Percentiles rank a stretch among this genome's conserved stretches.
phyloP scores from a whole-genome alignment of 495 filamentous ascomycete species.

The Astrothelium subdiscretum region DNA sequence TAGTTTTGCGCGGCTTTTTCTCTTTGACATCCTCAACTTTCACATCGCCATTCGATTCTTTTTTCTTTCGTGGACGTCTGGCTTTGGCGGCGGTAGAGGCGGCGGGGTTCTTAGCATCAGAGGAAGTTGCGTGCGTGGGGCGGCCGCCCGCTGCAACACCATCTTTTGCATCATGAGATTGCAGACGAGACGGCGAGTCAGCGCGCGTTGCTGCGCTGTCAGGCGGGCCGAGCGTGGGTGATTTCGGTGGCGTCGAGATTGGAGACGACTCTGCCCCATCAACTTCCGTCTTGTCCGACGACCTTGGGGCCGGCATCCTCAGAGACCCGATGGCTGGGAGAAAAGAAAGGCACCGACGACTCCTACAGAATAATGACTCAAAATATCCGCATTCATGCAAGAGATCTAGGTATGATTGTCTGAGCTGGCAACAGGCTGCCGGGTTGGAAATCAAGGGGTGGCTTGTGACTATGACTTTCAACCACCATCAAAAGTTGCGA shows the following conservation, averaged over 20 bases:
- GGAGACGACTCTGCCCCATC: slow-evolving; percentile 9
- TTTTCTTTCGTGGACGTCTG: slow-evolving; percentile 16
- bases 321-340: not conserved
- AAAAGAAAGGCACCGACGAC: not conserved
- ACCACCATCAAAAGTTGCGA: not conserved
- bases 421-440: not conserved
- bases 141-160: slow-evolving; percentile 3
- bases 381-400: not conserved
- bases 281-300: not conserved
- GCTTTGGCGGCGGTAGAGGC: slow-evolving; percentile 10
- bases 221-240: slow-evolving; percentile 14
- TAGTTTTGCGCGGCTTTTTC: slow-evolving; percentile 40
- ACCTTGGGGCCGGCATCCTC: not conserved
- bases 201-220: slow-evolving; percentile 1
- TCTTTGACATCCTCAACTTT: slow-evolving; percentile 30
- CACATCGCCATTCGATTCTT: slow-evolving; percentile 26
- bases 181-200: not conserved
- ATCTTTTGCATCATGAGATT: slow-evolving; percentile 3
- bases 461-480: not conserved
- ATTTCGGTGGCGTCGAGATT: slow-evolving; percentile 17
- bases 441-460: not conserved
- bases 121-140: slow-evolving; percentile 9
- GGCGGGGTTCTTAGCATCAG: slow-evolving; percentile 1
- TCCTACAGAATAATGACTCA: not conserved
- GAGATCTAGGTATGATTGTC: not conserved